Evolutionary conservation across 2,329 filamentous ascomycete genomes (phyloP).

Genomic region (Calonectria montana): DNA sequence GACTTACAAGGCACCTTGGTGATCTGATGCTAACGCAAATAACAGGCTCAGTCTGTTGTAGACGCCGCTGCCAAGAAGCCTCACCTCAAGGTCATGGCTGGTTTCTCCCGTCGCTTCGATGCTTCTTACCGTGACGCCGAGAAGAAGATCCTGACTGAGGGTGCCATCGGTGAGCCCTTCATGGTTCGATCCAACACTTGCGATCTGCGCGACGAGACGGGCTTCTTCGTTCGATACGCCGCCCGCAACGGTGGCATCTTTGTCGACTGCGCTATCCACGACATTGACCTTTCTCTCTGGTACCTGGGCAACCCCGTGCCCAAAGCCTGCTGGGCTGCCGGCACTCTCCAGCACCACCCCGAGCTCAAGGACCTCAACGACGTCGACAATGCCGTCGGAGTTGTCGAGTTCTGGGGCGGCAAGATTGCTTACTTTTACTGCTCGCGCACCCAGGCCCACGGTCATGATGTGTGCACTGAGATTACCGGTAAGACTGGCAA

Average conservation of each 20-base stretch:
- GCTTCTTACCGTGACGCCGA: conserved; percentile 71
- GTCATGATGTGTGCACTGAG: conserved; percentile 71
- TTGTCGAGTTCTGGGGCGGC: conserved; percentile 74
- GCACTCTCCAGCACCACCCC: conserved; percentile 35
- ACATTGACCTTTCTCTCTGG: conserved; percentile 60
- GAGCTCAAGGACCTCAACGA: conserved; percentile 42
- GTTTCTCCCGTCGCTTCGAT: conserved; percentile 63
- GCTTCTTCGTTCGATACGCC: conserved; percentile 76
- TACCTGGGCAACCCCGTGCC: conserved; percentile 37
- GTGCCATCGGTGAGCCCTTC: conserved; percentile 66
- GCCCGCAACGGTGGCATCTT: conserved; percentile 75
- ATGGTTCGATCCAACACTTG: conserved; percentile 75
- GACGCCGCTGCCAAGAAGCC: conserved; percentile 65
- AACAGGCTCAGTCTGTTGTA: conserved; percentile 68
- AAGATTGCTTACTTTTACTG: conserved; percentile 74
- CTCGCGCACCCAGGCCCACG: conserved; percentile 73
- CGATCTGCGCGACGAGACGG: conserved; percentile 72
- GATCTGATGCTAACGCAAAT: neutral
- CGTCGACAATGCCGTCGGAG: conserved; percentile 53
- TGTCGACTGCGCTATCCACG: conserved; percentile 76
- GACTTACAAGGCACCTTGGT: too few species aligned
- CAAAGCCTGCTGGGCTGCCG: conserved; percentile 29
- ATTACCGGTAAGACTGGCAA: conserved; percentile 75
- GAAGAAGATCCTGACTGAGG: conserved; percentile 59
- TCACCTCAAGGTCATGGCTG: conserved; percentile 69